Conservation (phyloP, 768 basidiomycete species). For the Serpula lacrymans region DNA sequence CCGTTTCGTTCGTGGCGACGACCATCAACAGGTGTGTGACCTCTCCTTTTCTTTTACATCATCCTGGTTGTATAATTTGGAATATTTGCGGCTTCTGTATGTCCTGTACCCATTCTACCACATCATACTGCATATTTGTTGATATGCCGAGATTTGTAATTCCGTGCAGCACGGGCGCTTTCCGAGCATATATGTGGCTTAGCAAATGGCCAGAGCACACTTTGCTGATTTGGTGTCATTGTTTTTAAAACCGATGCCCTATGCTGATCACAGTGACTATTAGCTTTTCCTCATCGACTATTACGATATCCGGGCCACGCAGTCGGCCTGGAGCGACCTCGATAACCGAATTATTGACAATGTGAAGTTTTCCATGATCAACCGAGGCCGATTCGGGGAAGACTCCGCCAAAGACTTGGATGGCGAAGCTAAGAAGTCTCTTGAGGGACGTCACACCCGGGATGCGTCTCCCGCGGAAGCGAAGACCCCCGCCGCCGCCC, state of each 20-base stretch:
- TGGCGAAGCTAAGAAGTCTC: slow-evolving; percentile 18
- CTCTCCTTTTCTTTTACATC: slow-evolving; percentile 2
- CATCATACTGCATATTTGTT: too few relatives aligned
- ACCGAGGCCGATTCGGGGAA: slow-evolving; percentile 27
- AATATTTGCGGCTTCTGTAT: too few relatives aligned
- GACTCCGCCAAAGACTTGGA: slow-evolving; percentile 17
- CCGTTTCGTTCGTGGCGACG: slow-evolving; percentile 20
- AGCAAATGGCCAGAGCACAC: too few relatives aligned
- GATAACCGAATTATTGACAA: slow-evolving; percentile 49
- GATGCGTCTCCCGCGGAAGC: slow-evolving; percentile 32
- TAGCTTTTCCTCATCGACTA: slow-evolving; percentile 61
- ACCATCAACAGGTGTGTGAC: slow-evolving; percentile 24
- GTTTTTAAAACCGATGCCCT: not conserved
- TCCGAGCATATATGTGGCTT: too few relatives aligned
- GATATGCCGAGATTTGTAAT: too few relatives aligned
- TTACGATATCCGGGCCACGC: slow-evolving; percentile 60
- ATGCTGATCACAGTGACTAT: not conserved
- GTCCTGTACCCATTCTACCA: too few relatives aligned
- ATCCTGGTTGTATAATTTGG: too few relatives aligned
- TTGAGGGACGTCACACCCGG: slow-evolving; percentile 23
- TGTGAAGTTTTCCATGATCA: slow-evolving; percentile 45
- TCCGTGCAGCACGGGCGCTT: too few relatives aligned
- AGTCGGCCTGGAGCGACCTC: slow-evolving; percentile 47
- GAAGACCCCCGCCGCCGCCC: slow-evolving; percentile 32
- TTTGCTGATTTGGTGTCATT: slow-evolving; percentile 5